Evolutionary conservation across 2,329 filamentous ascomycete genomes (phyloP).

Genomic region (Sporothrix euskadiensis): DNA sequence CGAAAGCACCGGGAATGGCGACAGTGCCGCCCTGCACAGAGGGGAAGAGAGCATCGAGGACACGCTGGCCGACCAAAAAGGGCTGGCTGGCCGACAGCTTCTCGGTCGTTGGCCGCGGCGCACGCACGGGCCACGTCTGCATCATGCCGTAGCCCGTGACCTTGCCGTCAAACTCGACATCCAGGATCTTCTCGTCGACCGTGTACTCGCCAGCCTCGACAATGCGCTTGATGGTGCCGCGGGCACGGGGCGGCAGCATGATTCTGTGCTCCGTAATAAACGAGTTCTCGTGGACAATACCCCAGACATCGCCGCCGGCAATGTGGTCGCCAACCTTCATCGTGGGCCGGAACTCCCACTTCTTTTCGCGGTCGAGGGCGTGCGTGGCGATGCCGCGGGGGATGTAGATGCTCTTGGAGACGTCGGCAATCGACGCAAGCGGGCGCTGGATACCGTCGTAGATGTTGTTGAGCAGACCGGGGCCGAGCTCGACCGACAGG

Average conservation of each 20-base stretch:
- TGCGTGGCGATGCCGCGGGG: constrained; percentile 88
- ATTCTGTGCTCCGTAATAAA: constrained; percentile 93
- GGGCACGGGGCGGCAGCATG: constrained; percentile 82
- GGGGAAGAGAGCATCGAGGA: constrained; percentile 93
- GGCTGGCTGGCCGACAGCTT: constrained; percentile 86
- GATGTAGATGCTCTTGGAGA: constrained; percentile 90
- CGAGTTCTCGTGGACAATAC: constrained; percentile 92
- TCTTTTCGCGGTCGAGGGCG: constrained; percentile 84
- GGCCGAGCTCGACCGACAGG: constrained; percentile 93
- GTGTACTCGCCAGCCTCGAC: constrained; percentile 89
- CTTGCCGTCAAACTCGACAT: constrained; percentile 95
- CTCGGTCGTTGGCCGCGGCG: constrained; percentile 87
- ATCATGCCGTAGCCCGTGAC: constrained; percentile 96
- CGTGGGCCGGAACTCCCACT: constrained; percentile 92
- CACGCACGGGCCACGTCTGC: constrained; percentile 98
- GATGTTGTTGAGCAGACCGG: constrained; percentile 96
- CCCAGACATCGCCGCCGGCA: constrained; percentile 93
- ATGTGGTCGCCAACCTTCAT: constrained; percentile 97
- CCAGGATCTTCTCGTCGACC: constrained; percentile 88
- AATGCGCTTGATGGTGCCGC: constrained; percentile 90
- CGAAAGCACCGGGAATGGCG: constrained; percentile 96
- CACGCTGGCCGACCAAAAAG: constrained; percentile 94
- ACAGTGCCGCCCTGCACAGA: constrained; percentile 96
- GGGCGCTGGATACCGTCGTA: constrained; percentile 99
- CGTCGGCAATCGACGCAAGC: constrained; percentile 76